Base-by-base conservation (phyloP, 177 flowering plant species). In the Vitis hybrid region DNA sequence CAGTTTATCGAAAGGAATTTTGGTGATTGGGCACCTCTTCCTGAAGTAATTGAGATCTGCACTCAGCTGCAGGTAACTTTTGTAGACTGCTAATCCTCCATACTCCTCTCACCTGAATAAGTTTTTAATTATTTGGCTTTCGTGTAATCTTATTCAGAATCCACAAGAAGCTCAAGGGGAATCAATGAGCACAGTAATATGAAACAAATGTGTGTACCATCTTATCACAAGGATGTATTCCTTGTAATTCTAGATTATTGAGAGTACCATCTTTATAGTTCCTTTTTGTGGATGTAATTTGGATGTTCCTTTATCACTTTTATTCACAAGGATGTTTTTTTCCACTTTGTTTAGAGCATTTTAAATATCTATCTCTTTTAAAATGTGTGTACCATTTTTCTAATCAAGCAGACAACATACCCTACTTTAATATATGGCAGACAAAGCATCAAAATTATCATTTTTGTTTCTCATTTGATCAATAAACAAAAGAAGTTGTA, bases 1-100 rank as follows among this genome's bases (percentile, higher is more conserved):
- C 90, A 91, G 79, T 89, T 89, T 71, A 87, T 88, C 24, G 97
- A 91, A 80, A 85, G 92, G 69, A 89, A 91, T 67, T 89, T 89
- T 64, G 97, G 93, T 15, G 93, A 91, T 67, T 88, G 90, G 92
- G 92, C 93, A 30, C 92, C 97, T n/a, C 40, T 80, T 56, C 49
- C 85, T 75, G 92, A 91, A 83, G 82, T 89, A 21, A 72, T 89
- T 46, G 88, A 85, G 66, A 88, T 89, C 50, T 87, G 91, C 56
- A 78, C 73, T 52, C 74, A 72, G 40, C 15, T 87, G 72, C 88
- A 88, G 89, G 91, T 86, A 86, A 57, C 35, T 49, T 8, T 62
- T 54, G 13, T 67, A 15, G 13, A 50, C 67, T 72, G 56, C 67
- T 71, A 56, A 24, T 48, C 40, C 60, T 32, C 65, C 15, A 60